Evolutionary conservation across 2,329 filamentous ascomycete species (phyloP).

Genomic region (Arthroderma sp.): DNA sequence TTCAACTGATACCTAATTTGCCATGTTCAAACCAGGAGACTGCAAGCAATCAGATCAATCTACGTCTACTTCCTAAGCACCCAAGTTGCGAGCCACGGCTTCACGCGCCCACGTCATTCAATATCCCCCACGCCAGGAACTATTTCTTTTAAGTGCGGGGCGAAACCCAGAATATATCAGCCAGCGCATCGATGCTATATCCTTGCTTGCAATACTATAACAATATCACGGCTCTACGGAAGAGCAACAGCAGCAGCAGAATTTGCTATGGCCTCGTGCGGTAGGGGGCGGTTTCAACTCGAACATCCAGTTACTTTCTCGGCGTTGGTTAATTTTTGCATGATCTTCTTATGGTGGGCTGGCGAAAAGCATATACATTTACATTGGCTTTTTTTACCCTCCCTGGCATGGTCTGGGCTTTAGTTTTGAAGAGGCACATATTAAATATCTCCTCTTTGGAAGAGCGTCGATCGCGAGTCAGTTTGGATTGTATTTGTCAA

Average conservation of each 20-base stretch:
- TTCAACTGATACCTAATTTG: neutral
- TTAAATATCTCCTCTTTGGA: neutral
- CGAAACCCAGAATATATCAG: neutral
- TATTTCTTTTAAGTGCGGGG: neutral
- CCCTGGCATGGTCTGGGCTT: neutral
- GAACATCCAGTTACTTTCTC: neutral
- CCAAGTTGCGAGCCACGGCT: neutral
- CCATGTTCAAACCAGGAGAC: neutral
- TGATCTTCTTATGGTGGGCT: neutral
- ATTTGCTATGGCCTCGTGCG: neutral
- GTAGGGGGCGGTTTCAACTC: neutral
- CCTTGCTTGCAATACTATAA: neutral
- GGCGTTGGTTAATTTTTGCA: slow-evolving; percentile 2
- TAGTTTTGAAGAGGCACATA: neutral
- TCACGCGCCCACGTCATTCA: neutral
- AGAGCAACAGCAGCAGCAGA: neutral
- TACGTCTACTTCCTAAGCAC: neutral
- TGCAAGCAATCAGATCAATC: neutral
- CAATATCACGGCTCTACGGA: neutral
- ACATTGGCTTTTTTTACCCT: slow-evolving; percentile 2
- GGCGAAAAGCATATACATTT: neutral
- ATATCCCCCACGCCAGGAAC: neutral
- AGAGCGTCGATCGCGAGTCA: neutral
- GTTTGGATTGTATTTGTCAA: slow-evolving; percentile 3
- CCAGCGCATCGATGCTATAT: neutral